Evolutionary conservation across 1,284 basidiomycete species (phyloP), one percentile per base, ranked within the genome.

Genomic region (Porogramme epimiltina): DNA sequence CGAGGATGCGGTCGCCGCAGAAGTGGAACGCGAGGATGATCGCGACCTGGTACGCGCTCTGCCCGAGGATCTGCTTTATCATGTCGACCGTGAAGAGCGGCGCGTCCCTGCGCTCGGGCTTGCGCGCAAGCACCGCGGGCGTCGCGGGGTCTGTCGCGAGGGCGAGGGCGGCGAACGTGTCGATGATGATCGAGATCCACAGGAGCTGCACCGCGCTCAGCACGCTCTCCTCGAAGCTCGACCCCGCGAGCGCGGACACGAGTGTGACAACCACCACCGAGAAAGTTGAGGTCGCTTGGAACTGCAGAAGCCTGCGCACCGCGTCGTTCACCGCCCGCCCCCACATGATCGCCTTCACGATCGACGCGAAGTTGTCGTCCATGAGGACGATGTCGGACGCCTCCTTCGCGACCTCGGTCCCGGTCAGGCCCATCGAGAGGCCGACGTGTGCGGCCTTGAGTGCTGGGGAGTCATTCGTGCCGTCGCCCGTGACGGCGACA

Each of bases 331-430:
- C 95, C 68, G 94, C 96, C 52, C 96, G 92, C 40, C 96, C 96
- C 96, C 96, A 99, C 81, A 97, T 95, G 66, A 99, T 95, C 50
- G 95, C 96, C 65, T 93, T 89, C 60, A 98, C 93, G 67, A 99
- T 96, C 18, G 92, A 95, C 9, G 92, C 79, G 70, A 99, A 98
- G 70, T 98, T 97, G 74, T 98, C 96, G 67, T 95, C 91, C 94
- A 98, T 97, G 43, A 99, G 84, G 63, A 99, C 96, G 66, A 99
- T 98, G 67, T 99, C 97, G 9, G 95, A 98, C 2, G 97, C 97
- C 72, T 98, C 95, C 74, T 99, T 98, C 47, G 97, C 97, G 22
- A 99, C 95, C 69, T 99, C 97, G 2, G 97, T 99, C 33, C 97
- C 97, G 36, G 95, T 87, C 62, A 99, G 94, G 68, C 97, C 97